Base-by-base conservation (phyloP, 306 rosid genomes). In the Herpetospermum pedunculosum region DNA sequence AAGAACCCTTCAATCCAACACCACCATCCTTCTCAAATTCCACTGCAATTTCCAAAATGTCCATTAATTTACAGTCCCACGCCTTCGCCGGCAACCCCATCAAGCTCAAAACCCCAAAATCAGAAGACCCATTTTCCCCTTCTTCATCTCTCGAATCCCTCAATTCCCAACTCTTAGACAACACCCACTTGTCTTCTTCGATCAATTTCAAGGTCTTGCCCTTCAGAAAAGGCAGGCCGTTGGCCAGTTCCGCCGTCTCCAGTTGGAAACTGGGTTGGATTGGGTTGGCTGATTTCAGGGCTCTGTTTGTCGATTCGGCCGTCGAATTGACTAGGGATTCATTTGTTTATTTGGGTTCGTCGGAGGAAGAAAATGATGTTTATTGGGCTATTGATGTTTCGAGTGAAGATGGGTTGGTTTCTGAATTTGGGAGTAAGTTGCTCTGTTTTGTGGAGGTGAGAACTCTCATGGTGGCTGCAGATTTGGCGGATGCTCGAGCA, bases 311-410 rank as follows among this genome's bases (percentile, higher is more conserved):
- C 12, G 80, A 77, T 74, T 86, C 82, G 8, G 88, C 81, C 69
- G 78, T 76, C 30, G 58, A 76, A 58, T 47, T 91, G 87, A 85
- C 79, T 1, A 87, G 67, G 12, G 98, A 94, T 28, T 84, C 72
- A 23, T 48, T 91, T 70, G 95, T 94, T 30, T 91, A 86, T 81
- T 77, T 91, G 90, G 96, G 92, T 58, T 89, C 85, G 2, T 58
- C 75, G 80, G 77, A 58, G 2, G 90, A 85, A 19, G 88, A 87
- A 5, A 90, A 85, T 23, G 77, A 65, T 34, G 87, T 94, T 49
- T 94, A 85, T 70, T 94, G 92, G 99, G 92, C 90, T 8, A 74
- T 91, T 63, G 97, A 91, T 84, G 95, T 88, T 79, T 87, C 97
- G 34, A 80, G 28, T 26, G 83, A 81, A 73, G 76, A 54, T 43